Conservation (phyloP, 768 basidiomycete species). For the Tulasnella sp. region DNA sequence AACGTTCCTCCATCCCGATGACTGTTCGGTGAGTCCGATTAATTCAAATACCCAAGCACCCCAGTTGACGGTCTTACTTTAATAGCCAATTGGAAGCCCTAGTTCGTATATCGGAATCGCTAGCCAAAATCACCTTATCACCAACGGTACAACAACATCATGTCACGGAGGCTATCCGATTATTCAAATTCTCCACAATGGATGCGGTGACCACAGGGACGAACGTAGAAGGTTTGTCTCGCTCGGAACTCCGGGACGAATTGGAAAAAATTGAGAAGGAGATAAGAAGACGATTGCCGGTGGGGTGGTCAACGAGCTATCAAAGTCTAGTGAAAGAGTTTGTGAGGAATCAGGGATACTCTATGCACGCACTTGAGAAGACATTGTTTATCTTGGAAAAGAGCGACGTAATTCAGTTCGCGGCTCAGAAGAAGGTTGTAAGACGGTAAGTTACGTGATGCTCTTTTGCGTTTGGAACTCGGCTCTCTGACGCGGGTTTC, state of each 20-base stretch:
- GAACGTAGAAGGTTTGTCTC: constrained; percentile 80
- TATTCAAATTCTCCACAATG: constrained; percentile 99
- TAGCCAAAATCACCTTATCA: constrained; percentile 87
- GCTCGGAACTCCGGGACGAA: constrained; percentile 87
- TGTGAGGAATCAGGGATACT: constrained; percentile 82
- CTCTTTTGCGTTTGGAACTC: neutral
- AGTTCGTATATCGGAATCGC: constrained; percentile 93
- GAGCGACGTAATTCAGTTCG: constrained; percentile 86
- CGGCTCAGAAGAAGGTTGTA: constrained; percentile 23
- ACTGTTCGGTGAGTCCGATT: constrained; percentile 88
- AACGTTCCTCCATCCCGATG: constrained; percentile 94
- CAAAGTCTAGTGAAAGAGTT: constrained; percentile 88
- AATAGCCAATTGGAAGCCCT: constrained; percentile 91
- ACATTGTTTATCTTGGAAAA: constrained; percentile 89
- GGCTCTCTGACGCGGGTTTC: neutral
- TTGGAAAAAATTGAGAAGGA: constrained; percentile 84
- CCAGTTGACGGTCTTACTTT: constrained; percentile 17
- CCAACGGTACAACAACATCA: constrained; percentile 80
- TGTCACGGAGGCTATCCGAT: constrained; percentile 92
- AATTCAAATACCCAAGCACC: neutral
- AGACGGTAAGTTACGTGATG: constrained; percentile 7
- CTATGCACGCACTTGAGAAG: constrained; percentile 79
- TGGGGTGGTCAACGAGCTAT: constrained; percentile 96
- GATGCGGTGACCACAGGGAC: constrained; percentile 86
- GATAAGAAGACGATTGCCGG: constrained; percentile 64